Conservation (phyloP, 140 eudicot genomes). For the Stevia rebaudiana region DNA sequence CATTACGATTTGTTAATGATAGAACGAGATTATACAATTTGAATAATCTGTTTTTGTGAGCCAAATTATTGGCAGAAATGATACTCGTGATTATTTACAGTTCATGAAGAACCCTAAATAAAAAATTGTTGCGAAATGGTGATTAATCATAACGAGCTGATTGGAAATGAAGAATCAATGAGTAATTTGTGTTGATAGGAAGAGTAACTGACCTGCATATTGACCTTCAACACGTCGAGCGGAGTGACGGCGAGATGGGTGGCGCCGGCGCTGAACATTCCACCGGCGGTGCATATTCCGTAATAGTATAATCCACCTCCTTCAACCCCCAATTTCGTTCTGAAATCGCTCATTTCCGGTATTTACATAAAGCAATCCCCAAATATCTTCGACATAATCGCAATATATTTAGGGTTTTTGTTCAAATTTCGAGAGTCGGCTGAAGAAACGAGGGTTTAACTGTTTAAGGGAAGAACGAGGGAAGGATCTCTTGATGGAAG, state of each 20-base stretch:
- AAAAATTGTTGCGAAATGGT: background rate
- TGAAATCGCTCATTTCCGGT: constrained; percentile 20
- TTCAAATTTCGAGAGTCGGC: background rate
- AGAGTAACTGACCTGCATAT: constrained; percentile 56
- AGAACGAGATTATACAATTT: background rate
- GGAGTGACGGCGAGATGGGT: constrained; percentile 86
- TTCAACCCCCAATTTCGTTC: constrained; percentile 25
- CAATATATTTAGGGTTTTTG: constrained; percentile 26
- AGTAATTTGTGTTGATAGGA: background rate
- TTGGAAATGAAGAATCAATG: too few relatives aligned
- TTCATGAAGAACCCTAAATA: constrained; percentile 1
- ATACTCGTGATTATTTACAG: too few relatives aligned
- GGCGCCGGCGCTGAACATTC: constrained; percentile 79
- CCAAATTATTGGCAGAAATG: background rate
- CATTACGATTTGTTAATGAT: background rate
- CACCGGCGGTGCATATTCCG: constrained; percentile 64
- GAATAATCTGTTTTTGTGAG: background rate
- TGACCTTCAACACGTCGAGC: constrained; percentile 78
- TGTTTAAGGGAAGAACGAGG: background rate
- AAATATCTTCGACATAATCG: background rate
- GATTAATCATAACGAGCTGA: background rate
- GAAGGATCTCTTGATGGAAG: constrained; percentile 20
- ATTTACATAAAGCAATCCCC: constrained; percentile 17
- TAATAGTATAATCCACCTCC: constrained; percentile 42
- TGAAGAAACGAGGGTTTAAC: constrained; percentile 21